Base-by-base conservation (phyloP, 139 green algal species). In the Chlamydomonas eustigma region DNA sequence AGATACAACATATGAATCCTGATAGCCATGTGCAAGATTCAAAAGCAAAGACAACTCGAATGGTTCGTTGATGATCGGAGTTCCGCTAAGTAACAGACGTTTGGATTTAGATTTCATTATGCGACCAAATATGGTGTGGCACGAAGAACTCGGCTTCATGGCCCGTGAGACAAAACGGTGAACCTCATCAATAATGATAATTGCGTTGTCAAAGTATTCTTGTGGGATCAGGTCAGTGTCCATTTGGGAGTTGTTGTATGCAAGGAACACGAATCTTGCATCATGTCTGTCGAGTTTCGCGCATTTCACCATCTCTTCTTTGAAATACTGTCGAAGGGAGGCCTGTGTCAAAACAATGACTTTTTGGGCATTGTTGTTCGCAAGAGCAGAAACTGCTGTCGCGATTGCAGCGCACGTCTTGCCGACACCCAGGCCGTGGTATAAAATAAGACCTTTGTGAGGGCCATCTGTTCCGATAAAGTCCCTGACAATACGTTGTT, bases 401-500 rank as follows among this genome's bases (percentile, higher is more conserved):
- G 50, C 2, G 32, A 77, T 77, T 22, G 73, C 73, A 25, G 73
- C 58, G 30, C 52, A 73, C 58, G 73, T 73, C 73, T 78, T 78
- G 51, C 73, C 73, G 24, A 3, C n/a, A 52, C 73, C 73, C 58
- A 73, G 37, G 34, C 52, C 52, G 73, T 78, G 73, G 35, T 39
- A 73, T 5, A 73, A 8, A 35, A 78, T n/a, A 5, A 78, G 25
- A 31, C 73, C 73, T 25, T 52, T 36, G 52, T 64, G 65, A n/a
- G 73, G 73, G 67, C 35, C 52, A 2, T 2, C 4, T 2, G 25
- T 2, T 2, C 2, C 2, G 2, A 74, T 64, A 5, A 52, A 75
- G 18, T 75, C 6, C 18, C 44, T 58, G 44, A n/a, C n/a, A n/a
- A n/a, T n/a, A n/a, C n/a, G n/a, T n/a, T n/a, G n/a, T n/a, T n/a